Evolutionary conservation across 345 rosid genomes (phyloP), one percentile per base, ranked within the genome.

Genomic region (Combretum micranthum): DNA sequence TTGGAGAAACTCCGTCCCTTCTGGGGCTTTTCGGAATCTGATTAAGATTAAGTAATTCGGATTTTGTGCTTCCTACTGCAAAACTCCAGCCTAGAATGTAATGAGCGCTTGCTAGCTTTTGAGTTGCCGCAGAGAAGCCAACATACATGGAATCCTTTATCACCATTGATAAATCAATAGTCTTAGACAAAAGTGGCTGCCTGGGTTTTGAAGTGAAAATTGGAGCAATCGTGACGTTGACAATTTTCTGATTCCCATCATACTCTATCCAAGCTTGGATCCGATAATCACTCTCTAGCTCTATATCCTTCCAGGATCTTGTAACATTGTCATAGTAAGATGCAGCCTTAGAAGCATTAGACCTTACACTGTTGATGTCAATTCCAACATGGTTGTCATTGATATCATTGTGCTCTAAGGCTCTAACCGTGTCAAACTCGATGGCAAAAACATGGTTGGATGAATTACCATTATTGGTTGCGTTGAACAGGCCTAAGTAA

Each of bases 81-180:
- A 88, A 88, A 66, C 96, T 88, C 98, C 96, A 91, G 15, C 90
- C 96, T 44, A 84, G 61, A 16, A 91, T 66, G 65, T 75, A 85
- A 63, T 91, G 96, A 42, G 77, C 92, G 82, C 0, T 64, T 54
- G 14, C 64, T 64, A 2, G 19, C 25, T 0, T 95, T 95, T 0
- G 96, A 85, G 3, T 32, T 32, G 98, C 61, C 0, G 96, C 76
- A 0, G 98, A 85, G 77, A 91, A 91, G 18, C 98, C 95, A 13
- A 72, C 81, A 52, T 73, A 88, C 83, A 83, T 84, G 18, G 26
- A 50, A 13, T 75, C 78, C 3, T 16, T 23, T 20, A 59, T 58
- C 44, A 52, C 0, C 2, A 4, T 1, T 2, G 78, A 37, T 1
- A 82, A 70, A 56, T 76, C 45, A 4, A 52, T 6, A 12, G 0